phyloP scores from a whole-genome alignment of 2,329 filamentous ascomycete genomes.

The Lanzia echinophila region DNA sequence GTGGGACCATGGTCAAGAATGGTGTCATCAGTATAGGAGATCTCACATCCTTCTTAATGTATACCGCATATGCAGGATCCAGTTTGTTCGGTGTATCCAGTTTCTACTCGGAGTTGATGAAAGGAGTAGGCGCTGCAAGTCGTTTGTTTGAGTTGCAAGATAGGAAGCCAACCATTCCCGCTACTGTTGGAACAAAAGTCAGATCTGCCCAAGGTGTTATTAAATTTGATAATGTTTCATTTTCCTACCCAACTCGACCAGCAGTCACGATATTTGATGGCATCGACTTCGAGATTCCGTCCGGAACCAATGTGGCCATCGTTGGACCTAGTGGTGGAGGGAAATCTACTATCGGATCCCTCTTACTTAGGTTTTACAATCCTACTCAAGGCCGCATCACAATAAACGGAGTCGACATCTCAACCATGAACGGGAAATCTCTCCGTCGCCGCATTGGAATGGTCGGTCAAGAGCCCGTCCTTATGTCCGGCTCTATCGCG shows the following conservation, averaged over 20 bases:
- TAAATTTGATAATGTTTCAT: constrained; percentile 76
- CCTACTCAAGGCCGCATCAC: constrained; percentile 70
- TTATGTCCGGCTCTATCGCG: constrained; percentile 78
- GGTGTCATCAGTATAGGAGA: constrained; percentile 87
- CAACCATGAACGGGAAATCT: constrained; percentile 86
- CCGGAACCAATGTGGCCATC: constrained; percentile 91
- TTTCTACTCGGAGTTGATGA: constrained; percentile 99
- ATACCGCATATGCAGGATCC: constrained; percentile 78
- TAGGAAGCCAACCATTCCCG: constrained; percentile 75
- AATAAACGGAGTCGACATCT: constrained; percentile 79
- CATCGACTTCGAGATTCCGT: constrained; percentile 83
- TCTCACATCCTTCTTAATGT: constrained; percentile 96
- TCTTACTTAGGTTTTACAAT: constrained; percentile 86
- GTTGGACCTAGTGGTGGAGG: constrained; percentile 94
- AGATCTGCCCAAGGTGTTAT: constrained; percentile 82
- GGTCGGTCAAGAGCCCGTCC: constrained; percentile 90
- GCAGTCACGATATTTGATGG: constrained; percentile 87
- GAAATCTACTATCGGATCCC: constrained; percentile 90
- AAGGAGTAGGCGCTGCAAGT: constrained; percentile 94
- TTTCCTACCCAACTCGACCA: constrained; percentile 89
- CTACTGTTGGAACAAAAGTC: constrained; percentile 75
- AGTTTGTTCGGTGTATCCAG: constrained; percentile 90
- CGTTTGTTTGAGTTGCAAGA: constrained; percentile 95
- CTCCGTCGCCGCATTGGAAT: constrained; percentile 87
- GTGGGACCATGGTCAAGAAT: constrained; percentile 80